Evolutionary conservation across 2,329 filamentous ascomycete species (phyloP).

Genomic region (Orbilia quercus): DNA sequence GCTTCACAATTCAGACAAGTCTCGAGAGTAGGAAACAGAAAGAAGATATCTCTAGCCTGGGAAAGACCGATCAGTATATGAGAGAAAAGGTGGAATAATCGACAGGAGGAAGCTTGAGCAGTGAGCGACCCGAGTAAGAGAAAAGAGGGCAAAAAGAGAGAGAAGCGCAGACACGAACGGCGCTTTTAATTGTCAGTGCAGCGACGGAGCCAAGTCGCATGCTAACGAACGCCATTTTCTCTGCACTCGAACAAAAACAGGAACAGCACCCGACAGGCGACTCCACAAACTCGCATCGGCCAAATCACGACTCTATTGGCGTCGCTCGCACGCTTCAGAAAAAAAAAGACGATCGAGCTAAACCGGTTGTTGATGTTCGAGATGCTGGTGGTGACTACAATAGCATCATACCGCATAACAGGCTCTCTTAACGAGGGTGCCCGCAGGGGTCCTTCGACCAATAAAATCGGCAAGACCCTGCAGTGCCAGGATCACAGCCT

Average conservation of each 20-base stretch:
- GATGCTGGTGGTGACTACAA: conserved; percentile 46
- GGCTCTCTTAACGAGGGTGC: conserved; percentile 34
- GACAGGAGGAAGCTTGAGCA: conserved; percentile 56
- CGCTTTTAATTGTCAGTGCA: too few relatives aligned
- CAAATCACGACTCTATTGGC: conserved; percentile 48
- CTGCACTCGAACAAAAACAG: conserved; percentile 33
- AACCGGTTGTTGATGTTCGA: conserved; percentile 49
- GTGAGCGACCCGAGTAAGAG: conserved; percentile 47
- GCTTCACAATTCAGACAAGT: conserved; percentile 55
- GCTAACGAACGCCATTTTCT: conserved; percentile 40
- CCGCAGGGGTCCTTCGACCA: conserved; percentile 37
- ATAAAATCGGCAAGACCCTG: conserved; percentile 26
- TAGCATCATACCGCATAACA: conserved; percentile 56
- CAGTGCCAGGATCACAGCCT: conserved; percentile 17
- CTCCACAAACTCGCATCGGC: conserved; percentile 54
- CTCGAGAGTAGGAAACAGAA: conserved; percentile 30
- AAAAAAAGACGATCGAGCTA: conserved; percentile 31
- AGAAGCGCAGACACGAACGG: conserved; percentile 26
- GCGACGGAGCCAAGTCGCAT: too few relatives aligned
- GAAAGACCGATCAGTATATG: conserved; percentile 48
- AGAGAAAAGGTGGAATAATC: conserved; percentile 26
- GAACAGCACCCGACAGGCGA: conserved; percentile 49
- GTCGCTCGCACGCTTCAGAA: conserved; percentile 40
- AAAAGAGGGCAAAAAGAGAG: conserved; percentile 22
- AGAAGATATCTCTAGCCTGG: conserved; percentile 8